Evolutionary conservation across 192 early-diverging fungal species (phyloP), one percentile per base, ranked within the genome.

Genomic region (Pecoramyces ruminantium): DNA sequence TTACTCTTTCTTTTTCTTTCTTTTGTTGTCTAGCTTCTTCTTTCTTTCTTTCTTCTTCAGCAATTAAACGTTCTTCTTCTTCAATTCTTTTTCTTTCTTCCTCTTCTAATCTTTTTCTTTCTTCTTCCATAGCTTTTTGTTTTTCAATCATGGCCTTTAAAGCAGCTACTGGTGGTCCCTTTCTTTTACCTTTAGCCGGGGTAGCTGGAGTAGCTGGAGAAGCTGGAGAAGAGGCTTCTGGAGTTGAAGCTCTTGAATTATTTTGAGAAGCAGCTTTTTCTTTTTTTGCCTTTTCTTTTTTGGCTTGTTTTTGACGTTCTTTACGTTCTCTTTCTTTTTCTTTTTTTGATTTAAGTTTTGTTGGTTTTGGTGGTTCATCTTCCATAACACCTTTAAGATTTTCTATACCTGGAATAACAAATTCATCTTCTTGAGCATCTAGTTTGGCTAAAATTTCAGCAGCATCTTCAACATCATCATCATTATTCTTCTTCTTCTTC

Each of bases 321-420:
- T 95, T 95, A 82, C 93, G 91, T 81, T 94, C 89, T 82, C 88
- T 88, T 82, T 96, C 94, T 86, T 96, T 96, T 80, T 96, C 94
- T 84, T 94, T 95, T 84, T 96, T 96, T 51, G 93, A 91, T 85
- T 94, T 91, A 30, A 94, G 88, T 30, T 78, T 40, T 6, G 84
- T 58, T 27, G 85, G 51, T 13, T 81, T 42, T 58, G 83, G 29
- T 58, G 79, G 80, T 28, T 77, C 78, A 17, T 79, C 38, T 11
- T 40, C 78, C 39, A 40, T 79, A n/a, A 79, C 78, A 40, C 34
- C 39, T n/a, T 79, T 79, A 34, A 40, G 34, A n/a, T 79, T 79
- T 58, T 85, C 83, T 15, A 79, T 79, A 12, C 39, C 34, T 13
- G 83, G 81, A 81, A 83, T 81, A 29, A 85, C 78, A 77, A 82